These are phyloP conservation scores for Grosmannia huntii DNA, from an alignment of 2,329 filamentous ascomycete genomes.

Conservation along the genomic window DNA sequence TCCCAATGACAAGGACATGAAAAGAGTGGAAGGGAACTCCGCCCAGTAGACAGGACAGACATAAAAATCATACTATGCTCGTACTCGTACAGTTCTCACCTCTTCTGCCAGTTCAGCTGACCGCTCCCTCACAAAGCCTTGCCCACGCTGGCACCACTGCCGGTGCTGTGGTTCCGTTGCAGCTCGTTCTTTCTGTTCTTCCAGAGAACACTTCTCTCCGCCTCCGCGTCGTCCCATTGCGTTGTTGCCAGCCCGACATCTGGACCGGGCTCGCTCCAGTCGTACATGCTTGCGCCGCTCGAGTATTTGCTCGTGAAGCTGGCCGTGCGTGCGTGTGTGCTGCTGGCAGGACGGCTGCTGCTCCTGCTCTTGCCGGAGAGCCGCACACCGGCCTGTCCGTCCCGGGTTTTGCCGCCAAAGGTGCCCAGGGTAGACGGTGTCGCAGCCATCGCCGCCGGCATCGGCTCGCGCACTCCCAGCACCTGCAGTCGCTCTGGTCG, in stretches of 20 bases:
- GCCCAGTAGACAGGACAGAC: neutral
- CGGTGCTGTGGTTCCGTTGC: slow-evolving; percentile 10
- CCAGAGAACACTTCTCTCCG: neutral
- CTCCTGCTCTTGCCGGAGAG: slow-evolving; percentile 1
- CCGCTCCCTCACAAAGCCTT: slow-evolving; percentile 8
- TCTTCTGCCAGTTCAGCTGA: neutral
- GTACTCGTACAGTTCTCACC: neutral
- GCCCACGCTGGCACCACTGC: slow-evolving; percentile 9
- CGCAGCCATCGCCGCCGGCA: slow-evolving; percentile 8
- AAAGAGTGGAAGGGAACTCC: neutral
- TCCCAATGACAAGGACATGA: neutral
- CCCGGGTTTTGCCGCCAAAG: slow-evolving; percentile 8
- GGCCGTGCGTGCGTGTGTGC: slow-evolving; percentile 24
- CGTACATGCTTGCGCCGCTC: slow-evolving; percentile 32
- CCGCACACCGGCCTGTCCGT: neutral
- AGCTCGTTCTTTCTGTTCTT: neutral
- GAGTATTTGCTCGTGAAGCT: slow-evolving; percentile 35
- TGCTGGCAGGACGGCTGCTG: neutral
- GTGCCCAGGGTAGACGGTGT: slow-evolving; percentile 19
- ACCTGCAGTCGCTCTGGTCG: slow-evolving; percentile 30
- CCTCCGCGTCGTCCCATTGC: slow-evolving; percentile 17
- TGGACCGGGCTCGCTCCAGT: slow-evolving; percentile 42
- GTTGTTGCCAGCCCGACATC: slow-evolving; percentile 32
- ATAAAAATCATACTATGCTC: neutral
- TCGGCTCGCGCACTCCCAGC: slow-evolving; percentile 6